A percentile compares a stretch with the other conserved stretches of the same genome.
phyloP scores from a whole-genome alignment of 371 early-diverging fungal species.

The Mortierella sp. region DNA sequence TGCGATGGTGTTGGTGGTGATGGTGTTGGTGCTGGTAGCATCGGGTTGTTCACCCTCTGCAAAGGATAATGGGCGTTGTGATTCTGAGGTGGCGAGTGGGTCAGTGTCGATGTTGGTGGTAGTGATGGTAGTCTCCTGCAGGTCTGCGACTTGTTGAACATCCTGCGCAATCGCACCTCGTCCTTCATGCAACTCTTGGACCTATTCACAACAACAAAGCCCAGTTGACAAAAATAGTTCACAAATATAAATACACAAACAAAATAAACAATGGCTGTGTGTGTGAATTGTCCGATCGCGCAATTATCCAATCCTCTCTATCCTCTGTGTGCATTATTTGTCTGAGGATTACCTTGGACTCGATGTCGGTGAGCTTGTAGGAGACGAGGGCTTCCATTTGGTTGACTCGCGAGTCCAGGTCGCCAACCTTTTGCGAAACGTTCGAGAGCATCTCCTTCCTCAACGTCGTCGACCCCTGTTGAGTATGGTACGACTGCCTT shows the following conservation, averaged over 20 bases:
- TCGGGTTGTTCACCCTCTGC: conserved; percentile 1
- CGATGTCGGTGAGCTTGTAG: conserved; percentile 41
- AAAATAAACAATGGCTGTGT: background rate
- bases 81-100: background rate
- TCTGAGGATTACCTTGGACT: conserved; percentile 29
- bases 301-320: background rate
- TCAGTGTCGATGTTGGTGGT: background rate
- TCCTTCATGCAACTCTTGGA: conserved; percentile 24
- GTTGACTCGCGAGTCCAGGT: conserved; percentile 36
- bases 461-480: conserved; percentile 4
- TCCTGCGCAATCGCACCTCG: background rate
- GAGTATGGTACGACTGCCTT: conserved; percentile 1
- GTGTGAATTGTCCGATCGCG: background rate
- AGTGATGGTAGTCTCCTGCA: background rate
- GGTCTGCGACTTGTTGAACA: background rate
- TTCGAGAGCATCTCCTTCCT: conserved; percentile 34
- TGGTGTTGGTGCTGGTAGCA: no score
- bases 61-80: background rate
- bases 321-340: background rate
- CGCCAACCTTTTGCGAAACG: conserved; percentile 30
- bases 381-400: conserved; percentile 39
- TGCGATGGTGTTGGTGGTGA: background rate
- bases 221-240: no score
- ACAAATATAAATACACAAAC: no score
- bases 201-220: conserved; percentile 22